Conservation (phyloP, 768 basidiomycete species). For the Suillus bovinus region DNA sequence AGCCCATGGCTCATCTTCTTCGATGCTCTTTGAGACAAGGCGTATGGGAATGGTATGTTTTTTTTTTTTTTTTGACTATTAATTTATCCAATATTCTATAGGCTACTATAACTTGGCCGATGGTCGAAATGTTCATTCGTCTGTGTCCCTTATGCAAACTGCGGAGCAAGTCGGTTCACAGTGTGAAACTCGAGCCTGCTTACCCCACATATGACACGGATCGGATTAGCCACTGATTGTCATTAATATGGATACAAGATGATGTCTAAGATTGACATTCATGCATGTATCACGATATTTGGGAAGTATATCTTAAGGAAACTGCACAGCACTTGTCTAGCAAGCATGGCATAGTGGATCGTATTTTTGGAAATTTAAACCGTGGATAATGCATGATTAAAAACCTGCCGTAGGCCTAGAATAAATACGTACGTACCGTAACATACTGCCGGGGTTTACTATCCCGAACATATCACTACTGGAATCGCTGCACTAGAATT, state of each 20-base stretch:
- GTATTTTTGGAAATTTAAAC: not conserved
- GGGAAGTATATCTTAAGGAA: not conserved
- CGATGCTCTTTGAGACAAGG: conserved; percentile 57
- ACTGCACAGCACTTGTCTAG: not conserved
- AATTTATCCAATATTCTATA: conserved; percentile 27
- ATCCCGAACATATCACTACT: not conserved
- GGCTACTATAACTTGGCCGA: conserved; percentile 72
- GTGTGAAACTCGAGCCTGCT: conserved; percentile 20
- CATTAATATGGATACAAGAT: not conserved
- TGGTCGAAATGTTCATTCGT: conserved; percentile 65
- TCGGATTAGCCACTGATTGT: conserved; percentile 2
- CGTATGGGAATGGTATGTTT: conserved; percentile 60
- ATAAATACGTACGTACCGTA: conserved; percentile 16
- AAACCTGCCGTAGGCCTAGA: conserved; percentile 1
- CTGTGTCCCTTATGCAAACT: conserved; percentile 57
- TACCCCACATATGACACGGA: conserved; percentile 19
- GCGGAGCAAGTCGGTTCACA: conserved; percentile 37
- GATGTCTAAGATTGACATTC: conserved; percentile 1
- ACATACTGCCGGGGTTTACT: conserved; percentile 5
- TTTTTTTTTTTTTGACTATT: conserved; percentile 2
- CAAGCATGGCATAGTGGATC: conserved; percentile 1
- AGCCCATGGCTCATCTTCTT: conserved; percentile 51
- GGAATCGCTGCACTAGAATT: conserved; percentile 43
- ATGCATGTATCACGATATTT: not conserved
- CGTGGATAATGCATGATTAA: conserved; percentile 3